Evolutionary conservation across 345 rosid species (phyloP), one percentile per base, ranked within the genome.

Genomic region (Cardamine resedifolia): DNA sequence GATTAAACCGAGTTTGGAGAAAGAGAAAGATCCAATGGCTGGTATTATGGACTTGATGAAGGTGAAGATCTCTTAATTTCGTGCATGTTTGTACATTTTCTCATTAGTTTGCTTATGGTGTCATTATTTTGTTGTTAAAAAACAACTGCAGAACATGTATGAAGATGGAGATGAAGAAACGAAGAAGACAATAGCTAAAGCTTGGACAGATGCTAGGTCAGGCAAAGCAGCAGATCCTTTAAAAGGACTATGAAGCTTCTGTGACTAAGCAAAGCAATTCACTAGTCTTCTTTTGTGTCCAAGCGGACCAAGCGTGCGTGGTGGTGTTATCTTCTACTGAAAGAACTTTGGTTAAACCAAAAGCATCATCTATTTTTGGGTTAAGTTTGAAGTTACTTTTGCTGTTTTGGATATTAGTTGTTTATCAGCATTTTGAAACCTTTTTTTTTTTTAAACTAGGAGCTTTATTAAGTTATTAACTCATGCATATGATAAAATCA

Each of bases 31-130:
- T 72, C 99, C 99, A 12, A 95, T 95, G 99, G 96, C 97, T 63
- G 99, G 99, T 67, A 95, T 95, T 27, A 91, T 95, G 99, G 93
- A 82, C 75, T 60, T 95, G 21, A 95, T 95, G 97, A 95, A 95
- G 97, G 99, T 87, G 38, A 67, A 66, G 10, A 11, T 24, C 3
- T 21, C 10, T 21, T 21, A 1, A 4, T 11, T 9, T 14, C n/a
- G 2, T 26, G 36, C 15, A 60, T 75, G 39, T 50, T 18, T 26
- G 18, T 59, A 16, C 5, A 24, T 53, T 10, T 27, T 26, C 44
- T 23, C 14, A 44, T 19, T 19, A 9, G 7, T 10, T 47, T 71
- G 16, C 41, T 57, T 33, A 55, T 57, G 61, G 34, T 45, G 44
- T 45, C 7, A 6, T 28, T 36, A 6, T 11, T 5, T 44, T 12